Conservation (phyloP, 83 land plant species). For the Diphasiastrum complanatum region DNA sequence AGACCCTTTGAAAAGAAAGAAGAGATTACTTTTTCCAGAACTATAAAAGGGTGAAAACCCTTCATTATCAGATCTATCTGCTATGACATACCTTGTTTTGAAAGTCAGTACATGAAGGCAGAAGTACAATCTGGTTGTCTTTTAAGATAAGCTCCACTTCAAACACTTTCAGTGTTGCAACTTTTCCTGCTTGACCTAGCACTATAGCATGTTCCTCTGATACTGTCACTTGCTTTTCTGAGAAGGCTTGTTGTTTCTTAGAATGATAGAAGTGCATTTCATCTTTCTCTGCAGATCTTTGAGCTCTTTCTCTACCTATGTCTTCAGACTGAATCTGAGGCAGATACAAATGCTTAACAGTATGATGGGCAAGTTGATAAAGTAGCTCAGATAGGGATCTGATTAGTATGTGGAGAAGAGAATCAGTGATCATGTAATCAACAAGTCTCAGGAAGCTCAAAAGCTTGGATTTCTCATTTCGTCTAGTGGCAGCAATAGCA, state of each 20-base stretch:
- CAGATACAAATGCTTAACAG: constrained; percentile 4
- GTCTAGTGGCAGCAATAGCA: constrained; percentile 23
- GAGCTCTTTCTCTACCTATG: background rate
- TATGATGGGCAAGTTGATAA: constrained; percentile 4
- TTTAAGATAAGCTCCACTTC: constrained; percentile 22
- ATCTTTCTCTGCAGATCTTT: background rate
- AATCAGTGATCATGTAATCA: constrained; percentile 22
- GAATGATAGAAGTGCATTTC: background rate
- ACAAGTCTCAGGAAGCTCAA: constrained; percentile 19
- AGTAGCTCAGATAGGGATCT: constrained; percentile 11
- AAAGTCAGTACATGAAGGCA: background rate
- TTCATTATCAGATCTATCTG: no score
- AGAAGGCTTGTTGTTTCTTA: no score
- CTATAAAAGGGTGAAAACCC: no score
- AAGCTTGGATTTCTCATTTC: constrained; percentile 21
- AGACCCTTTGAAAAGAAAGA: no score
- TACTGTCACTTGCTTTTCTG: no score
- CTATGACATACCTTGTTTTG: background rate
- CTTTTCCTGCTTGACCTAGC: background rate
- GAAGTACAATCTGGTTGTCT: background rate
- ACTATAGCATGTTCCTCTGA: background rate
- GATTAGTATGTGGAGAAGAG: background rate
- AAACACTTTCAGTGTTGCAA: background rate
- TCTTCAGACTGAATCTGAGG: background rate
- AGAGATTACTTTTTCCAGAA: no score